These are phyloP conservation scores for Macrolepiota albuminosa DNA, from an alignment of 768 basidiomycete species.

Conservation along the genomic window DNA sequence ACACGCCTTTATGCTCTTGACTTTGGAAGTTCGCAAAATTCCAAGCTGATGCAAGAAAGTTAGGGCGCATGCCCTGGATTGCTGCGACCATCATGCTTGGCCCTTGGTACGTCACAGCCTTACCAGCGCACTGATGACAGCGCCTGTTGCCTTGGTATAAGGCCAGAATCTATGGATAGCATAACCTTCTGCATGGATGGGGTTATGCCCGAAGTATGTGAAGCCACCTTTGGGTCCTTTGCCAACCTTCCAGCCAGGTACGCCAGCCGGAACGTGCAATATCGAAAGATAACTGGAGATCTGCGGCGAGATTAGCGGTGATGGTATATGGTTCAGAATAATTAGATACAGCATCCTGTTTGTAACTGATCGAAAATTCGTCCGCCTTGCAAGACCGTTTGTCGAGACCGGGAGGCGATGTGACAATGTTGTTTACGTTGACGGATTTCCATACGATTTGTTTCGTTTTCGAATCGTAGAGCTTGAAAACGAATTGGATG, in stretches of 20 bases:
- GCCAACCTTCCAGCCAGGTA: slow-evolving; percentile 89
- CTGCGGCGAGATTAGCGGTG: slow-evolving; percentile 70
- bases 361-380: slow-evolving; percentile 73
- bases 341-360: slow-evolving; percentile 49
- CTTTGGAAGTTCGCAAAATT: slow-evolving; percentile 95
- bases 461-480: slow-evolving; percentile 73
- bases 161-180: slow-evolving; percentile 11
- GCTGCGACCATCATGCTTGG: slow-evolving; percentile 90
- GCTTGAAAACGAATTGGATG: slow-evolving; percentile 91
- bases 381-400: slow-evolving; percentile 85
- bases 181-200: slow-evolving; percentile 5
- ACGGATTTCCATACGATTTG: slow-evolving; percentile 81
- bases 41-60: slow-evolving; percentile 90
- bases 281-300: slow-evolving; percentile 77
- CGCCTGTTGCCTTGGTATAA: slow-evolving; percentile 38
- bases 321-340: slow-evolving; percentile 76
- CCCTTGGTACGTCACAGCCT: slow-evolving; percentile 52
- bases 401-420: slow-evolving; percentile 72
- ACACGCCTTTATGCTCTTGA: slow-evolving; percentile 62
- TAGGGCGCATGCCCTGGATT: slow-evolving; percentile 97
- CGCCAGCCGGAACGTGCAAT: slow-evolving; percentile 59
- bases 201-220: slow-evolving; percentile 2
- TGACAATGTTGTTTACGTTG: slow-evolving; percentile 77
- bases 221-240: slow-evolving; percentile 22
- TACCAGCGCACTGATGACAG: slow-evolving; percentile 58